Evolutionary conservation across 139 green algal species (phyloP).

Genomic region (Picochlorum sp.): DNA sequence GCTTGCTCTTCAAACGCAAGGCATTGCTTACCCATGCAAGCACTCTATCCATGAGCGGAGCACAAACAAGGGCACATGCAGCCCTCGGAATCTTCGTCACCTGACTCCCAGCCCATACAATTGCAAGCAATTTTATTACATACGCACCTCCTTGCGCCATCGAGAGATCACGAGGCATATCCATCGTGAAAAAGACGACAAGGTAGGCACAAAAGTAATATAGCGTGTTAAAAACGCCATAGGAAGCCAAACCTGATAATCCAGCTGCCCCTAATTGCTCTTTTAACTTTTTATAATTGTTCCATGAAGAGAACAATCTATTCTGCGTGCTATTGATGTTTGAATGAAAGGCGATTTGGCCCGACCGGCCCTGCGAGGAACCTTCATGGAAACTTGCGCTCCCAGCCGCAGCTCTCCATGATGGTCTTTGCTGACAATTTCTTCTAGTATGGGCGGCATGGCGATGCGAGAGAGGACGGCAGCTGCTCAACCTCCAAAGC

Average conservation of each 20-base stretch:
- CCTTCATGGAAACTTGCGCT: too few species aligned
- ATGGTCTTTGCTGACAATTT: too few species aligned
- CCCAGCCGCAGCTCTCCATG: too few species aligned
- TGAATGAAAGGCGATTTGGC: too few species aligned
- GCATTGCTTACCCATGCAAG: conserved; percentile 1
- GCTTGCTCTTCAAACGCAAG: conserved; percentile 4
- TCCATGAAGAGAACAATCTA: background rate
- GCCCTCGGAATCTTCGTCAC: conserved; percentile 44
- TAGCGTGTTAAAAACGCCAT: conserved; percentile 55
- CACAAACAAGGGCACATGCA: conserved; percentile 5
- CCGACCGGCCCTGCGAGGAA: too few species aligned
- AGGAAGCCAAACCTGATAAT: conserved; percentile 44
- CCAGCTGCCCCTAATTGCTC: conserved; percentile 21
- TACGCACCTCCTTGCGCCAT: conserved; percentile 3
- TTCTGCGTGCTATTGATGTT: background rate
- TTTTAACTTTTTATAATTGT: background rate
- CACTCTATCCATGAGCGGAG: conserved; percentile 14
- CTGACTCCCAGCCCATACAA: conserved; percentile 57
- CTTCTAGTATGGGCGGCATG: too few species aligned
- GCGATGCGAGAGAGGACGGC: too few species aligned
- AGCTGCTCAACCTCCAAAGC: too few species aligned
- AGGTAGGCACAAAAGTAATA: conserved; percentile 41
- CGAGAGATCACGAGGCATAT: conserved; percentile 13
- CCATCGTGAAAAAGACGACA: background rate
- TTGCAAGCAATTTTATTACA: conserved; percentile 35